phyloP scores from a whole-genome alignment of 2,329 filamentous ascomycete species.

The Pseudogymnoascus sp. region DNA sequence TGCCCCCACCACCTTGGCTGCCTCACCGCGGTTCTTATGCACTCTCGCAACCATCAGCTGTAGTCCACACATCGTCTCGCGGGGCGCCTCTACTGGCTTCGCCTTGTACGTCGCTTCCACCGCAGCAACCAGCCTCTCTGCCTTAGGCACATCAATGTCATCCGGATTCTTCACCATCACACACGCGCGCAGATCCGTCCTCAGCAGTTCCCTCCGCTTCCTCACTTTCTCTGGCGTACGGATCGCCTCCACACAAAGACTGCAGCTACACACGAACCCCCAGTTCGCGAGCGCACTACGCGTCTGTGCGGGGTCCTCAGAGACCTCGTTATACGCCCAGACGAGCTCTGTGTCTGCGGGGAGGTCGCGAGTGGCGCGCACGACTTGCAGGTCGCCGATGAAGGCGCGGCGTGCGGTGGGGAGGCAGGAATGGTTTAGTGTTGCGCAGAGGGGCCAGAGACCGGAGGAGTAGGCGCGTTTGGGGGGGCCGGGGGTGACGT shows the following conservation, averaged over 20 bases:
- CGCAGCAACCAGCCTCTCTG: neutral
- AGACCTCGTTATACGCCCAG: constrained; percentile 14
- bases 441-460: constrained; percentile 40
- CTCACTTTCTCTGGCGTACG: neutral
- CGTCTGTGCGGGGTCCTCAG: constrained; percentile 25
- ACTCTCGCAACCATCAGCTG: neutral
- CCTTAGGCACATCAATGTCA: neutral
- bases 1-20: neutral
- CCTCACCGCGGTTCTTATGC: neutral
- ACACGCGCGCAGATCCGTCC: neutral
- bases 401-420: constrained; percentile 39
- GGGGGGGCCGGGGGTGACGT: constrained; percentile 13
- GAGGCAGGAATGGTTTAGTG: constrained; percentile 45
- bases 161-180: neutral
- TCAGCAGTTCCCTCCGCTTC: neutral
- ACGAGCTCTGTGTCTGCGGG: constrained; percentile 36
- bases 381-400: constrained; percentile 45
- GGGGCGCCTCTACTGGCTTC: neutral
- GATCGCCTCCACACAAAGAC: neutral
- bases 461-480: constrained; percentile 27
- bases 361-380: constrained; percentile 39
- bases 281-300: constrained; percentile 24
- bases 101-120: neutral
- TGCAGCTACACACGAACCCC: constrained; percentile 36
- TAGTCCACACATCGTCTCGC: neutral